phyloP scores from a whole-genome alignment of 1,284 basidiomycete species.

The Ganoderma resinaceum region DNA sequence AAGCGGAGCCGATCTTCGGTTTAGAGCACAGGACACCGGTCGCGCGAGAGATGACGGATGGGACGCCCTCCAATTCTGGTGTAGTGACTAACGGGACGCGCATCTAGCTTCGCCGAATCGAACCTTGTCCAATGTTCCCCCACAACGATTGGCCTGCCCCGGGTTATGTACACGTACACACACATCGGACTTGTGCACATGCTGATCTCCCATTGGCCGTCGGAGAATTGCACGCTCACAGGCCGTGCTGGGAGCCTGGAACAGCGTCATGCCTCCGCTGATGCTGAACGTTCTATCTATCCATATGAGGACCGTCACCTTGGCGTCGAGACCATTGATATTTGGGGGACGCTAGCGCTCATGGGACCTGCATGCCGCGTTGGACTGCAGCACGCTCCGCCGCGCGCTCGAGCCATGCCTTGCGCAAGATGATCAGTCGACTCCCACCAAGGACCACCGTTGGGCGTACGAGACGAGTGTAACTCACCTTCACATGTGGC shows the following conservation, averaged over 20 bases:
- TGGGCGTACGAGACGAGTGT: neutral
- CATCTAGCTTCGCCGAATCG: neutral
- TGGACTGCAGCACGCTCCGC: slow-evolving; percentile 48
- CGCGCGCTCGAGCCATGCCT: slow-evolving; percentile 56
- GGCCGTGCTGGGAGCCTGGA: neutral
- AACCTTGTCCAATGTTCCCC: neutral
- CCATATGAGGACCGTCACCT: neutral
- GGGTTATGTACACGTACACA: no score
- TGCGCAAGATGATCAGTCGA: slow-evolving; percentile 35
- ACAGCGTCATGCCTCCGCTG: neutral
- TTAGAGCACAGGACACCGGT: neutral
- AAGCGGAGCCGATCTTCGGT: neutral
- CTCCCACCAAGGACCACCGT: neutral
- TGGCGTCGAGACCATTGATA: neutral
- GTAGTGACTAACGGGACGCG: neutral
- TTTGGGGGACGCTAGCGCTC: neutral
- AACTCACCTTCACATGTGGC: slow-evolving; percentile 36
- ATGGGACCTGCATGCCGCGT: slow-evolving; percentile 42
- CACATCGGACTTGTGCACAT: neutral
- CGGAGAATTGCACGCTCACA: neutral
- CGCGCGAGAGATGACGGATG: neutral
- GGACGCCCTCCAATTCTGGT: neutral
- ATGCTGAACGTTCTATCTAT: neutral
- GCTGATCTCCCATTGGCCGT: neutral
- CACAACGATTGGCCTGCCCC: neutral